phyloP scores from a whole-genome alignment of 148 eudicot genomes.

The Camellia japonica region DNA sequence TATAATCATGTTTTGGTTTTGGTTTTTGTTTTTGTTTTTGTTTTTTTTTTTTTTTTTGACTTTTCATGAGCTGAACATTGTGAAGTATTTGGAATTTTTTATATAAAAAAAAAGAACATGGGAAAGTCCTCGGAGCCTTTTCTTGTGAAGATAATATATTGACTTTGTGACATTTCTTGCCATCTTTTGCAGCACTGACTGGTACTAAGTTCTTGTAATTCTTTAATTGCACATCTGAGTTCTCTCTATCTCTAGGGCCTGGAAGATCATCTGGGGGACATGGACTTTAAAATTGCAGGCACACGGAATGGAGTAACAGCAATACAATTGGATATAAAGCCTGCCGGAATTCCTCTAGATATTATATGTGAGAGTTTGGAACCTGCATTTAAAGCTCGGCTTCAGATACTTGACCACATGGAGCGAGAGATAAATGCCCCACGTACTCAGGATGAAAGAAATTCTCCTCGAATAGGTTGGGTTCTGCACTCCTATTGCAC shows the following conservation, averaged over 20 bases:
- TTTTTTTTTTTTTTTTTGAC: not conserved
- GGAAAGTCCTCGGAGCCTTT: not conserved
- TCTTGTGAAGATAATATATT: not conserved
- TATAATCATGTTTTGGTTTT: not conserved
- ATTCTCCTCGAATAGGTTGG: constrained; percentile 75
- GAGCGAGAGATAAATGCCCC: constrained; percentile 69
- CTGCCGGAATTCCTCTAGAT: constrained; percentile 95
- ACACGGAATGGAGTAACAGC: constrained; percentile 94
- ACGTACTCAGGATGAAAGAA: constrained; percentile 61
- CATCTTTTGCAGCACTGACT: constrained; percentile 1
- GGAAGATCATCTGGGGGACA: constrained; percentile 98
- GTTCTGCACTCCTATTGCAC: not conserved
- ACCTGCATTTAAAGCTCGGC: constrained; percentile 77
- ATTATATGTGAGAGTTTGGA: constrained; percentile 81
- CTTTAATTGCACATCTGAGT: not conserved
- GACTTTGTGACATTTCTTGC: not conserved
- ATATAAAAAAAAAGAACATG: not conserved
- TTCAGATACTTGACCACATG: constrained; percentile 91
- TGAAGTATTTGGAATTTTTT: not conserved
- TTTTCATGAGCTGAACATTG: not conserved
- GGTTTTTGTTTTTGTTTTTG: not conserved
- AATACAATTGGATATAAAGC: constrained; percentile 95
- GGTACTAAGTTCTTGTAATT: constrained; percentile 7
- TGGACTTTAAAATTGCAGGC: constrained; percentile 98
- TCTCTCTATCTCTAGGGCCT: constrained; percentile 51